A percentile compares a stretch with the other conserved stretches of the same genome.
Conservation (phyloP, 345 rosid species). For the Eucalyptus regnans region DNA sequence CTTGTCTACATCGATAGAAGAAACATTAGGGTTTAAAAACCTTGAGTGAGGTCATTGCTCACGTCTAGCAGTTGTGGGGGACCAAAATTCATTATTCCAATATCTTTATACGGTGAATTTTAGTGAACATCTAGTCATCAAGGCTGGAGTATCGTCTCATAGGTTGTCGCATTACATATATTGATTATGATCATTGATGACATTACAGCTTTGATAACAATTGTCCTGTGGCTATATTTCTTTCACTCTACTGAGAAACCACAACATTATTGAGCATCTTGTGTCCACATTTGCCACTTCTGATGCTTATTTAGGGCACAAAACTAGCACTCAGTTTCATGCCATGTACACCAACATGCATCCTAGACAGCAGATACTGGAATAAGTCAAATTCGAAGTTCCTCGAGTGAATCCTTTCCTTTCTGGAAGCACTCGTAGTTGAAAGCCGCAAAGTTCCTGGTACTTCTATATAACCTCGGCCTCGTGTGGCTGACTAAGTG, state of each 20-base stretch:
- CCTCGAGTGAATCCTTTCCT: constrained; percentile 11
- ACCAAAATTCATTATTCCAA: not conserved
- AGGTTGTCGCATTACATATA: not conserved
- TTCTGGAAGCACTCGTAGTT: constrained; percentile 31
- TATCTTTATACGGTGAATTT: not conserved
- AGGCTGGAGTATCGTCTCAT: not conserved
- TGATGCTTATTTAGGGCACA: not conserved
- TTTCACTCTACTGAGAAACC: not conserved
- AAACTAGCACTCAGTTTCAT: not conserved
- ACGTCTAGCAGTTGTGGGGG: not conserved
- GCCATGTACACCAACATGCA: not conserved
- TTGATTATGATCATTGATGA: not conserved
- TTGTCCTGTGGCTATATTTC: not conserved
- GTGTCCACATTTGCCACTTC: not conserved
- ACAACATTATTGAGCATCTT: not conserved
- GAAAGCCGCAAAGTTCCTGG: constrained; percentile 26
- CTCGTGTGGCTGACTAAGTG: constrained; percentile 14
- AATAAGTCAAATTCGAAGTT: not conserved
- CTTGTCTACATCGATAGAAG: not conserved
- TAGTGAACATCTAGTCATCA: not conserved
- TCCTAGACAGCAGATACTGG: not conserved
- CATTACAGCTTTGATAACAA: not conserved
- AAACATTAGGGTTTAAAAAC: not conserved
- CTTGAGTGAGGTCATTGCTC: not conserved
- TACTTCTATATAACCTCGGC: constrained; percentile 27